These are phyloP conservation scores for Colletotrichum siamense DNA, from an alignment of 2,329 filamentous ascomycete genomes.

Conservation along the genomic window DNA sequence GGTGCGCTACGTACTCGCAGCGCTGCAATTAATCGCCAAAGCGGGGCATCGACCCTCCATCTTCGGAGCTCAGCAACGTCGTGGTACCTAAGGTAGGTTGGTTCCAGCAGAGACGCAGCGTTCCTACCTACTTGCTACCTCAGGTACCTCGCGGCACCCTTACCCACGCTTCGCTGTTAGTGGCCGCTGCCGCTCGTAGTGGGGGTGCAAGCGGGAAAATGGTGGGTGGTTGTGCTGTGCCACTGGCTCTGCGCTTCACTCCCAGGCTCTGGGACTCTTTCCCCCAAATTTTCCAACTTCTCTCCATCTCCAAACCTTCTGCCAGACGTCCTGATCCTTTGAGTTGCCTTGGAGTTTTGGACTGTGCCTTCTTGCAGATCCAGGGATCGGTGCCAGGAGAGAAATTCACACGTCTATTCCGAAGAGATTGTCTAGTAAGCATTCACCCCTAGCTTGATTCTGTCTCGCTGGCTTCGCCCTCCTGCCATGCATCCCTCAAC, in stretches of 20 bases:
- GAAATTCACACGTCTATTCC: background rate
- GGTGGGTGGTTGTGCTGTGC: background rate
- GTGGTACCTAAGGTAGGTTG: background rate
- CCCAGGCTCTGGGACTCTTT: background rate
- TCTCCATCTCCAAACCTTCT: background rate
- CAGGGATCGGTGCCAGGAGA: conserved; percentile 10
- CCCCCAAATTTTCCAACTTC: conserved; percentile 2
- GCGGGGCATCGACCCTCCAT: background rate
- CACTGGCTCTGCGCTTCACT: background rate
- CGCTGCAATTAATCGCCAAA: background rate
- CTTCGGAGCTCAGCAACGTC: conserved; percentile 4
- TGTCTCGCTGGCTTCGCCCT: background rate
- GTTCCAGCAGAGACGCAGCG: background rate
- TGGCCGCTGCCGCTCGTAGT: conserved; percentile 1
- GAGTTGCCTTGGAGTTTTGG: background rate
- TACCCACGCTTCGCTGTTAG: conserved; percentile 4
- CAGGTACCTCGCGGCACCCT: background rate
- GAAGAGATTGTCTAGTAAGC: conserved; percentile 14
- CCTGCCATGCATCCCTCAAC: background rate
- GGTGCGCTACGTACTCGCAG: background rate
- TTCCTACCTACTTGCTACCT: background rate
- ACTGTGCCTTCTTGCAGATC: background rate
- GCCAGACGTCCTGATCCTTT: background rate
- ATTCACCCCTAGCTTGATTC: background rate
- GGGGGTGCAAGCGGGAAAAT: background rate